Percentiles rank a stretch among this genome's conserved stretches.
Conservation (phyloP, 2,329 filamentous ascomycete species). For the Phyllosticta citriasiana region DNA sequence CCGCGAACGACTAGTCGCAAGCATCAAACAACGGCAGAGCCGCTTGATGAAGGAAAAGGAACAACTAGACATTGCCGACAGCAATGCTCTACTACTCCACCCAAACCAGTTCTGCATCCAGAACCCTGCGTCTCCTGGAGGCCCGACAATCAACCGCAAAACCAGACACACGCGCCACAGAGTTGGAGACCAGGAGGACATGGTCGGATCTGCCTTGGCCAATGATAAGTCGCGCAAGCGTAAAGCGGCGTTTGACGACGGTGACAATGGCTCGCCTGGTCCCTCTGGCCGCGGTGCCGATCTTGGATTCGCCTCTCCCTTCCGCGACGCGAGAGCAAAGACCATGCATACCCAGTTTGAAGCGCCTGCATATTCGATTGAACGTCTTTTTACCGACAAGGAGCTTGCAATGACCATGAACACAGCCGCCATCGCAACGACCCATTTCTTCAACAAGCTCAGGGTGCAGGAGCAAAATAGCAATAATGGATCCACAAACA, state of each 20-base stretch:
- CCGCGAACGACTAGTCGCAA: constrained; percentile 50
- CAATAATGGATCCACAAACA: constrained; percentile 22
- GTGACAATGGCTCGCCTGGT: constrained; percentile 49
- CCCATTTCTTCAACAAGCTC: constrained; percentile 49
- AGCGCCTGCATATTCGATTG: constrained; percentile 49
- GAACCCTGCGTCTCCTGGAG: constrained; percentile 53
- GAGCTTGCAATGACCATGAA: constrained; percentile 54
- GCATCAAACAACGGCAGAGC: constrained; percentile 46
- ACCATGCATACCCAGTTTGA: constrained; percentile 46
- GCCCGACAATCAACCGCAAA: constrained; percentile 50
- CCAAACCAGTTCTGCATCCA: constrained; percentile 58
- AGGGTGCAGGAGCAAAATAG: constrained; percentile 24
- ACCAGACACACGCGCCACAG: constrained; percentile 52
- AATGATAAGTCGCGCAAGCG: constrained; percentile 48
- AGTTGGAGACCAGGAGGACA: constrained; percentile 38
- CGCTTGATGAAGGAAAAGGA: constrained; percentile 55
- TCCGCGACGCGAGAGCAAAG: constrained; percentile 44
- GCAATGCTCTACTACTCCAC: constrained; percentile 54
- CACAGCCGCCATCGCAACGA: constrained; percentile 49
- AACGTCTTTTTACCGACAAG: constrained; percentile 58
- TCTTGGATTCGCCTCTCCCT: constrained; percentile 39
- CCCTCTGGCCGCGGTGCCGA: constrained; percentile 38
- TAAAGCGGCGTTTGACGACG: constrained; percentile 42
- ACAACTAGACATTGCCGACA: constrained; percentile 56
- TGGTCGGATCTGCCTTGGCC: constrained; percentile 36